phyloP scores from a whole-genome alignment of 345 rosid species.

The Hevea brasiliensis region DNA sequence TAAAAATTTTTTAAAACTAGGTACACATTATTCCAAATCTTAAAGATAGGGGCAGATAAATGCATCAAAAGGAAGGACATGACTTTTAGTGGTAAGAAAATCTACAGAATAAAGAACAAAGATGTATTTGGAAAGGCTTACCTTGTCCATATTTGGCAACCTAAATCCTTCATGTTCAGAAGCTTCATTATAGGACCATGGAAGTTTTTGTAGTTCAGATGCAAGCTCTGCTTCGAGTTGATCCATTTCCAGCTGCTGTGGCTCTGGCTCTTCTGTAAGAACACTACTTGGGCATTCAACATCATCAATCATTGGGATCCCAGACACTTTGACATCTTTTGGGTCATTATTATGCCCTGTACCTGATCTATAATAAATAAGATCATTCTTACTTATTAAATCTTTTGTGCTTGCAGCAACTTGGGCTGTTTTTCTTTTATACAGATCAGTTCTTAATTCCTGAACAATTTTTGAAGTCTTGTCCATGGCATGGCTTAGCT shows the following conservation, averaged over 20 bases:
- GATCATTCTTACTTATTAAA: slow-evolving; percentile 16
- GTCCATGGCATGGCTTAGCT: slow-evolving; percentile 58
- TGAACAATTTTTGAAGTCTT: slow-evolving; percentile 67
- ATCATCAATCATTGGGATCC: slow-evolving; percentile 37
- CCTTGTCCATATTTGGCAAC: slow-evolving; percentile 40
- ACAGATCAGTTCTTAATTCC: slow-evolving; percentile 66
- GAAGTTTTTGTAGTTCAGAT: slow-evolving; percentile 76
- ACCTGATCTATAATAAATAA: slow-evolving; percentile 23
- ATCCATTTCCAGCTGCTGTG: slow-evolving; percentile 59
- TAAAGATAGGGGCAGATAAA: neutral
- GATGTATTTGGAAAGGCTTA: slow-evolving; percentile 27
- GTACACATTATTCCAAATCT: neutral
- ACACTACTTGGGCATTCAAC: slow-evolving; percentile 73
- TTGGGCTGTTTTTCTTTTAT: slow-evolving; percentile 45
- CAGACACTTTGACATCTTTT: slow-evolving; percentile 26
- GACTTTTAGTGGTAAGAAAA: neutral
- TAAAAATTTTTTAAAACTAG: too few species aligned
- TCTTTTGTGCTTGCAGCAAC: slow-evolving; percentile 27
- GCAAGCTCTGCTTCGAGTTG: slow-evolving; percentile 79
- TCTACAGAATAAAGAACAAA: neutral
- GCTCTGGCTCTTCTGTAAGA: slow-evolving; percentile 75
- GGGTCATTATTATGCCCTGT: slow-evolving; percentile 26
- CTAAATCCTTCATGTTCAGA: slow-evolving; percentile 19
- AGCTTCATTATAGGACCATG: slow-evolving; percentile 28
- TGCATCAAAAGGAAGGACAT: neutral